Conservation (phyloP, 2,329 filamentous ascomycete species). For the Paradendryphiella salina region DNA sequence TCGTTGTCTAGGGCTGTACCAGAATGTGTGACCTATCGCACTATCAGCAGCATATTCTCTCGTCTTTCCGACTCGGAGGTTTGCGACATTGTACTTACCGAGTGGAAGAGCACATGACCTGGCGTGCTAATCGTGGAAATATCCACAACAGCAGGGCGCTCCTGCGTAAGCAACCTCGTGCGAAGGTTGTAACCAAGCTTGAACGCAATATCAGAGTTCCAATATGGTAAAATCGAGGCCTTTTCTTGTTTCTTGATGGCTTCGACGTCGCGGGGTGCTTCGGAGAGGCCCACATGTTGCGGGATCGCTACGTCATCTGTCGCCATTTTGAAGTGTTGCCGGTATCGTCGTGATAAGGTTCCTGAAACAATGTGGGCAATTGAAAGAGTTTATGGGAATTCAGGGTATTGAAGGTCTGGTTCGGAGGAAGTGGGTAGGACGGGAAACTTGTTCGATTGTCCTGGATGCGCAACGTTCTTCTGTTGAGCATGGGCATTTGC, state of each 20-base stretch:
- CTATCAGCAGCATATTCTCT: background rate
- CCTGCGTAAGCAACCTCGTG: conserved; percentile 59
- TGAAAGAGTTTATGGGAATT: background rate
- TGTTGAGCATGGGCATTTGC: background rate
- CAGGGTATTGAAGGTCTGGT: background rate
- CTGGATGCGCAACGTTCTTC: background rate
- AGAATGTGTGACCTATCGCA: conserved; percentile 55
- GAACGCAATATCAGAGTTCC: conserved; percentile 65
- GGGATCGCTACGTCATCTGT: conserved; percentile 20
- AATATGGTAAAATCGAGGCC: conserved; percentile 51
- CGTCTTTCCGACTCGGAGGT: no score
- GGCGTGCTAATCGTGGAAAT: conserved; percentile 60
- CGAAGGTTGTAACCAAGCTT: conserved; percentile 65
- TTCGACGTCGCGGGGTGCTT: conserved; percentile 41
- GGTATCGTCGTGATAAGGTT: background rate
- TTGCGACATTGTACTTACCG: conserved; percentile 42
- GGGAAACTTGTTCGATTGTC: background rate
- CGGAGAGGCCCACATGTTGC: conserved; percentile 27
- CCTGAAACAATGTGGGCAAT: background rate
- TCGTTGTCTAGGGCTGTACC: conserved; percentile 73
- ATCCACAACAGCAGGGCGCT: conserved; percentile 62
- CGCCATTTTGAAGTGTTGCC: background rate
- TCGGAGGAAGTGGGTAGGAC: background rate
- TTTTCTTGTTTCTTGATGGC: conserved; percentile 48
- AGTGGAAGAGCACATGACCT: conserved; percentile 69